Percentiles rank a stretch among this genome's conserved stretches.
These are phyloP conservation scores for Coriolopsis trogii DNA, from an alignment of 1,284 basidiomycete genomes.

Conservation along the genomic window DNA sequence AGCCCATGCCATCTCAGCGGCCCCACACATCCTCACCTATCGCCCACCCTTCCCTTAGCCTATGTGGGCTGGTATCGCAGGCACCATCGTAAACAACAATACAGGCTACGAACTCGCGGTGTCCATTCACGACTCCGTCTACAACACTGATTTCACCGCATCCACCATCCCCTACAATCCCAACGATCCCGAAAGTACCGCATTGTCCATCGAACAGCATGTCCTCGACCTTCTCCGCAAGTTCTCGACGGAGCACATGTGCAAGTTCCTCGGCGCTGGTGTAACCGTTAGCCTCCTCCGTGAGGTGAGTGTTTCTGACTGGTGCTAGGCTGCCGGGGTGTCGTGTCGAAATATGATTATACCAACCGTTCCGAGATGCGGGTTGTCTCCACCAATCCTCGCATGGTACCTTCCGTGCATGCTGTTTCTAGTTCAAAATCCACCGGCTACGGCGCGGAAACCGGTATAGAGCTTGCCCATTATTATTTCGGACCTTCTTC, in stretches of 20 bases:
- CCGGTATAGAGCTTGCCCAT: constrained; percentile 7
- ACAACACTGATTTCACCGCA: constrained; percentile 74
- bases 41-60: constrained; percentile 46
- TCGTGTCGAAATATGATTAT: too few species aligned
- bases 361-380: too few species aligned
- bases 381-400: too few species aligned
- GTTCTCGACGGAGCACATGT: constrained; percentile 73
- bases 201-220: constrained; percentile 60
- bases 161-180: constrained; percentile 50
- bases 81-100: constrained; percentile 57
- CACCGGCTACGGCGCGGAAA: neutral
- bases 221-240: constrained; percentile 63
- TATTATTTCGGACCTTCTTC: constrained; percentile 1
- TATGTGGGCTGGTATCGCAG: constrained; percentile 83
- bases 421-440: neutral
- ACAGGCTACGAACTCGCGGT: constrained; percentile 69
- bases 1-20: constrained; percentile 22
- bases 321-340: too few species aligned
- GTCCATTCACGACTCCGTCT: constrained; percentile 80
- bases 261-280: constrained; percentile 79
- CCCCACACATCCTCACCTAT: constrained; percentile 18
- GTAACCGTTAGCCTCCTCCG: constrained; percentile 51
- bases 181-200: constrained; percentile 52
- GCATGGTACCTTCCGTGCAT: neutral
- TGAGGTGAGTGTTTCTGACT: constrained; percentile 44